Evolutionary conservation across 148 eudicot genomes (phyloP).

Genomic region (Rhododendron vialii): DNA sequence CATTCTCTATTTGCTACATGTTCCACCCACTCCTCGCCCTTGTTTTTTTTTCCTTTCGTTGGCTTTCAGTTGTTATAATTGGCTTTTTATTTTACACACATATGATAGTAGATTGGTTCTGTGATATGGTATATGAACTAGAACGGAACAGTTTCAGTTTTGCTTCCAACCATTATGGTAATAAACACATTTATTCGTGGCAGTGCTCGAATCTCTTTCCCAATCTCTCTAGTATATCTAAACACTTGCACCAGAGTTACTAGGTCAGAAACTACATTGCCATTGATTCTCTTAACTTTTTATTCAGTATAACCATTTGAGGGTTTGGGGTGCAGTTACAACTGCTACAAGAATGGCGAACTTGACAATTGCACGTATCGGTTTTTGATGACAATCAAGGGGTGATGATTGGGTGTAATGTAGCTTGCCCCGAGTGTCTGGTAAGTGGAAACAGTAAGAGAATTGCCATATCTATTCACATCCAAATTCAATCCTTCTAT

Average conservation of each 20-base stretch:
- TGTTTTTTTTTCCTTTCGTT: background rate
- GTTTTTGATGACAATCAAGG: background rate
- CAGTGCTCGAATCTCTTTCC: background rate
- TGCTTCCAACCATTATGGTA: background rate
- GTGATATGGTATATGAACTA: slow-evolving; percentile 8
- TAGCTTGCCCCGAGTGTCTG: background rate
- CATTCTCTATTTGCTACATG: background rate
- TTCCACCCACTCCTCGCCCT: background rate
- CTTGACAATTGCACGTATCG: background rate
- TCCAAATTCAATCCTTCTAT: background rate
- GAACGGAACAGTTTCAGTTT: background rate
- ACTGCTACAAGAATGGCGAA: background rate
- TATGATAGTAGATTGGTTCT: slow-evolving; percentile 14
- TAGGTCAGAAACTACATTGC: background rate
- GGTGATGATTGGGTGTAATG: background rate
- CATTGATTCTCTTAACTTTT: background rate
- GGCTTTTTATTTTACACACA: background rate
- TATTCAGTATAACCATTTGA: background rate
- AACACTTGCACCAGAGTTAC: background rate
- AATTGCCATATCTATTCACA: background rate
- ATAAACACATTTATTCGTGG: slow-evolving; percentile 6
- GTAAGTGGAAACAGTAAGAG: background rate
- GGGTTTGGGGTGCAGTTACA: background rate
- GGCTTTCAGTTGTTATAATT: slow-evolving; percentile 13
- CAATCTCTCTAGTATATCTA: background rate